These are phyloP conservation scores for Podospora pseudopauciseta DNA, from an alignment of 495 filamentous ascomycete genomes.

Conservation along the genomic window DNA sequence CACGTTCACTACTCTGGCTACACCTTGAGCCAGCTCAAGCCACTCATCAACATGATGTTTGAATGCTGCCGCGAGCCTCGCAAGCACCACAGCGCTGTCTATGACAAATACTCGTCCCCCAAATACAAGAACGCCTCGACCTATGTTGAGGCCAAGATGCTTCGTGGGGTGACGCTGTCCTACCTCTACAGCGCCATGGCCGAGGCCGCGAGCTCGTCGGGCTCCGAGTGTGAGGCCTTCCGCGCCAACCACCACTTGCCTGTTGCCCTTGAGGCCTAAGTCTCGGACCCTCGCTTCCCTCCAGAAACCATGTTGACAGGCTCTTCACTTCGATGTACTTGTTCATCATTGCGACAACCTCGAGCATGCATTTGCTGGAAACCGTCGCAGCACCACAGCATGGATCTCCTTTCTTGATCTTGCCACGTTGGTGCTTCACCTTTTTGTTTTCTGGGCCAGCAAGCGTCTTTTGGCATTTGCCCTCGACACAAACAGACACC, in stretches of 20 bases:
- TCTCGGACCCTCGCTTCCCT: background rate
- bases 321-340: background rate
- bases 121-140: conserved; percentile 78
- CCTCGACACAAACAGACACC: background rate
- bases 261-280: conserved; percentile 35
- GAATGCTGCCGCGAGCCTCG: conserved; percentile 81
- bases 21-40: conserved; percentile 76
- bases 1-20: conserved; percentile 93
- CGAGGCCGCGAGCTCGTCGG: background rate
- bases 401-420: background rate
- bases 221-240: conserved; percentile 10
- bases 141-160: conserved; percentile 72
- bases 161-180: conserved; percentile 47
- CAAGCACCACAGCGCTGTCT: conserved; percentile 81
- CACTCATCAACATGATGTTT: conserved; percentile 68
- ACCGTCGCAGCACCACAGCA: background rate
- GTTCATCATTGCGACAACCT: background rate
- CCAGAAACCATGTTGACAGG: background rate
- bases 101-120: conserved; percentile 82
- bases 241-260: conserved; percentile 7
- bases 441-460: conserved; percentile 1
- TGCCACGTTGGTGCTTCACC: background rate
- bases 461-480: background rate
- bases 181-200: conserved; percentile 17
- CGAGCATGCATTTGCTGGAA: background rate